A percentile compares a stretch with the other conserved stretches of the same genome.
Conservation (phyloP, 2,329 filamentous ascomycete species). For the Cladosporium sp. region DNA sequence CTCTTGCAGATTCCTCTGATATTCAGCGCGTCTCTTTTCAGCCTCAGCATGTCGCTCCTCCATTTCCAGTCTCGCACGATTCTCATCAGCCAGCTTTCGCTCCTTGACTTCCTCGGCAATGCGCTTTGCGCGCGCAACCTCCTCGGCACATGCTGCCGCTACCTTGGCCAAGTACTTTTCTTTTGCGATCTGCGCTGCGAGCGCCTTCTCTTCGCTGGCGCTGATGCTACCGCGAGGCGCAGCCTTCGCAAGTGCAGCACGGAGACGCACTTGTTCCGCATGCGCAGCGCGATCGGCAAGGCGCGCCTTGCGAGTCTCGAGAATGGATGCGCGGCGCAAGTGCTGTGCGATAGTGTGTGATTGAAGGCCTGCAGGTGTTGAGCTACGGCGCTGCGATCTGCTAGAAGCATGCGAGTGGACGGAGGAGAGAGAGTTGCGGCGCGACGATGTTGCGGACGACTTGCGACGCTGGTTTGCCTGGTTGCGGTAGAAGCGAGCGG, state of each 20-base stretch:
- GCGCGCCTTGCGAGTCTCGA: slow-evolving; percentile 74
- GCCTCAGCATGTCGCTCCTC: slow-evolving; percentile 76
- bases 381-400: slow-evolving; percentile 47
- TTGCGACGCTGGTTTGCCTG: slow-evolving; percentile 61
- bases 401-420: slow-evolving; percentile 67
- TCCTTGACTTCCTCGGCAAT: slow-evolving; percentile 79
- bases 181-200: slow-evolving; percentile 72
- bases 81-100: slow-evolving; percentile 69
- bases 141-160: slow-evolving; percentile 74
- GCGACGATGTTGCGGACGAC: slow-evolving; percentile 72
- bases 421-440: slow-evolving; percentile 75
- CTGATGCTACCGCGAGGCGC: slow-evolving; percentile 55
- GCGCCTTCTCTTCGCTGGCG: slow-evolving; percentile 68
- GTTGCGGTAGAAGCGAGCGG: slow-evolving; percentile 67
- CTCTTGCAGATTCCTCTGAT: slow-evolving; percentile 47
- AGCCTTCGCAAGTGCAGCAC: slow-evolving; percentile 70
- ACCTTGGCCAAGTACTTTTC: slow-evolving; percentile 80
- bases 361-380: slow-evolving; percentile 45
- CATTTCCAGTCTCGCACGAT: slow-evolving; percentile 67
- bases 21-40: slow-evolving; percentile 61
- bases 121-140: slow-evolving; percentile 76
- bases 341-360: slow-evolving; percentile 76
- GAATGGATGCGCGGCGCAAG: slow-evolving; percentile 71
- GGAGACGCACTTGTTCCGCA: slow-evolving; percentile 74
- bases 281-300: slow-evolving; percentile 76